A percentile compares a stretch with the other conserved stretches of the same genome.
Evolutionary conservation across 305 asterid species (phyloP).

Genomic region (Stenogyne calaminthoides): DNA sequence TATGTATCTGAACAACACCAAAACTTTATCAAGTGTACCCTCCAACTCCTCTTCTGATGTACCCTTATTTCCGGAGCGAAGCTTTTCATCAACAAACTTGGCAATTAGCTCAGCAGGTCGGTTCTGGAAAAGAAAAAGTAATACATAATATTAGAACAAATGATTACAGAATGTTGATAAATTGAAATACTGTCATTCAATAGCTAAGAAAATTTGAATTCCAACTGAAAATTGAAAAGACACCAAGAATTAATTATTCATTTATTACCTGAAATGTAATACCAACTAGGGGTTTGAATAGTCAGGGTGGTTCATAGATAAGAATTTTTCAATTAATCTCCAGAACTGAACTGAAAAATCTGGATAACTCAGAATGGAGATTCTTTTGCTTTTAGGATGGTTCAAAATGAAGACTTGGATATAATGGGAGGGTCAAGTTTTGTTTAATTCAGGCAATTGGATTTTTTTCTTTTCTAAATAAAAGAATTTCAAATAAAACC

Average conservation of each 20-base stretch:
- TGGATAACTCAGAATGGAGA: background rate
- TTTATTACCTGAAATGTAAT: background rate
- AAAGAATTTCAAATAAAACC: background rate
- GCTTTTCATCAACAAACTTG: constrained; percentile 91
- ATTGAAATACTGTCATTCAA: background rate
- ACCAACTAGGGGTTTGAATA: background rate
- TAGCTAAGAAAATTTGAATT: background rate
- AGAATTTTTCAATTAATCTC: background rate
- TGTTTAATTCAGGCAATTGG: background rate
- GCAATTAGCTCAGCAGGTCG: constrained; percentile 99
- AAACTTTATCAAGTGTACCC: constrained; percentile 91
- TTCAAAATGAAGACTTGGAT: background rate
- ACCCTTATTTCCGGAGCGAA: constrained; percentile 97
- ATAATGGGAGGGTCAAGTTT: background rate
- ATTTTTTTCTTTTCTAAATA: background rate
- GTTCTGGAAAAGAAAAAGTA: constrained; percentile 52
- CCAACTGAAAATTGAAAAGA: background rate
- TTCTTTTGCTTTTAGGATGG: background rate
- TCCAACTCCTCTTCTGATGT: constrained; percentile 98
- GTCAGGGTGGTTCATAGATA: background rate
- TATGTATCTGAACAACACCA: constrained; percentile 91
- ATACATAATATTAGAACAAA: background rate
- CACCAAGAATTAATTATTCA: background rate
- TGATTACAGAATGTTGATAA: background rate
- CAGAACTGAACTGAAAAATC: background rate